Base-by-base conservation (phyloP, 1,139 yeast species). In the Blastobotrys apis region DNA sequence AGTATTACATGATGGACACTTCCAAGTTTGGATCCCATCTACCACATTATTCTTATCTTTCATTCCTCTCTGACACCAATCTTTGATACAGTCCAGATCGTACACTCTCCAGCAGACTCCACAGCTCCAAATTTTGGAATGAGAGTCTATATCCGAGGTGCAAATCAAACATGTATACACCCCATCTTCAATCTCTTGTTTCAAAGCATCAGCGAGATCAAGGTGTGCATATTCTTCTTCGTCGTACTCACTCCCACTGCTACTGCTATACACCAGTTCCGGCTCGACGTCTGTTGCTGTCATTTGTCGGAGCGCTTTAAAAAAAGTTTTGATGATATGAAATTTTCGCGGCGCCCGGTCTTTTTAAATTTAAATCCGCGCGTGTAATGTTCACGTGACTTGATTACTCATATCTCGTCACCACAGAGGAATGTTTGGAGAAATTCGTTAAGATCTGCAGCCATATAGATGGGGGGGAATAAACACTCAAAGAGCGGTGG, bases 1-100 rank as follows among this genome's bases (percentile, higher is more conserved):
- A 10, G 71, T 66, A 55, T 82, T 85, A 64, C 97, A 88, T 15
- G 88, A 77, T 0, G 97, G 97, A 62, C 97, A 88, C 56, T 90
- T 73, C 97, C 97, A 88, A 35, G 72, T 70, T 44, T 74, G 69
- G 37, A 64, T 40, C n/a, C 45, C 50, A 17, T 37, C 44, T 3
- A 38, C 45, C 16, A 39, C 46, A 22, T 45, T 44, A 5, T 34
- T 33, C 13, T 50, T 44, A 6, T 53, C 54, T 33, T 48, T 50
- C 31, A 73, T 19, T 1, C 94, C 92, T 47, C 84, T 71, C 27
- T 66, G 64, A 4, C 95, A 92, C 96, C 96, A 87, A 51, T 80
- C 87, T 45, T 75, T 67, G 46, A 87, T 81, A 66, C 96, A 87
- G 13, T 79, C 82, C 45, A 84, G 68, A 60, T 87, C 95, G 60